Evolutionary conservation across 345 rosid species (phyloP).

Genomic region (Trapa incisa): DNA sequence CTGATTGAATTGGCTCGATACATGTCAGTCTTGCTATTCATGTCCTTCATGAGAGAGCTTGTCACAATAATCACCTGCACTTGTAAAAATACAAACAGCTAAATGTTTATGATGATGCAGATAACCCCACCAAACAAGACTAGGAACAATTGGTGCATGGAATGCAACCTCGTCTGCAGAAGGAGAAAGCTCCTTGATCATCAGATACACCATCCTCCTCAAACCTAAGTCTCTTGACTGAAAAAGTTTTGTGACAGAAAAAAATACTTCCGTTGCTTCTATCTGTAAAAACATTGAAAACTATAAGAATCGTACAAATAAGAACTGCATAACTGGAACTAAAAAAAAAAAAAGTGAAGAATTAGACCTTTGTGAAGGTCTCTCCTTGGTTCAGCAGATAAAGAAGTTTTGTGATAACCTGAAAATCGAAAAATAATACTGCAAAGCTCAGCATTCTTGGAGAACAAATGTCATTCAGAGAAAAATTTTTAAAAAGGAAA

Average conservation of each 20-base stretch:
- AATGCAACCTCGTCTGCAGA: slow-evolving; percentile 83
- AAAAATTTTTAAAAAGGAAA: background rate
- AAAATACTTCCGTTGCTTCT: slow-evolving; percentile 95
- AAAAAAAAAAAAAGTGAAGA: slow-evolving; percentile 7
- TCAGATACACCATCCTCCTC: slow-evolving; percentile 97
- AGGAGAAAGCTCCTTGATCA: slow-evolving; percentile 95
- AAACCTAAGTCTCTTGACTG: slow-evolving; percentile 84
- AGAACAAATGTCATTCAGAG: background rate
- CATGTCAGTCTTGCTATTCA: slow-evolving; percentile 98
- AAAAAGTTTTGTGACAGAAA: slow-evolving; percentile 90
- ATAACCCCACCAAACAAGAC: background rate
- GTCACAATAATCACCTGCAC: slow-evolving; percentile 87
- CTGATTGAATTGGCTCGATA: slow-evolving; percentile 97
- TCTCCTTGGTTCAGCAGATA: slow-evolving; percentile 97
- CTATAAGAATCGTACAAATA: slow-evolving; percentile 5
- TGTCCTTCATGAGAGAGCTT: slow-evolving; percentile 97
- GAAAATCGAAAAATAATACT: slow-evolving; percentile 8
- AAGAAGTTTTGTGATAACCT: slow-evolving; percentile 95
- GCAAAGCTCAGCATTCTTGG: slow-evolving; percentile 3
- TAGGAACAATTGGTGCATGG: background rate
- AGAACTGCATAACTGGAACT: background rate
- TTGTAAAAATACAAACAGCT: background rate
- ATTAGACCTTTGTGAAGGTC: slow-evolving; percentile 65
- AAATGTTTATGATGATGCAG: background rate
- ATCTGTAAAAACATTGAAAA: slow-evolving; percentile 26